Conservation (phyloP, 306 rosid species). For the Gastrolobium bilobum region DNA sequence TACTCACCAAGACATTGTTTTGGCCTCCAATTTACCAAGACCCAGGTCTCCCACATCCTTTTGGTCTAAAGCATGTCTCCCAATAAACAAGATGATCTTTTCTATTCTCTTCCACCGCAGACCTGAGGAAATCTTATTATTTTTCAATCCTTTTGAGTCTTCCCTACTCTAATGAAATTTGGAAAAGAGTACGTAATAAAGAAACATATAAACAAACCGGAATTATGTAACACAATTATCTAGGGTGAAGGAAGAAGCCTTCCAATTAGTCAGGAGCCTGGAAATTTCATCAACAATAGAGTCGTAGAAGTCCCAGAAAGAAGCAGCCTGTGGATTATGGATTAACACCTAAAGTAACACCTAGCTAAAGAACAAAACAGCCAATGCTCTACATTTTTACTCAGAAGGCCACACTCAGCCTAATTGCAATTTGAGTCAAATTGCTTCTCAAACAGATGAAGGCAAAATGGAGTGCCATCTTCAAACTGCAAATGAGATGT, state of each 20-base stretch:
- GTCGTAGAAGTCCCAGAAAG: not conserved
- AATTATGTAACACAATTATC: slow-evolving; percentile 33
- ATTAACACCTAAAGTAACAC: not conserved
- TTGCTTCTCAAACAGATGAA: not conserved
- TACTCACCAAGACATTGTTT: not conserved
- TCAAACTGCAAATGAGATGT: not conserved
- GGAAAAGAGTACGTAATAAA: not conserved
- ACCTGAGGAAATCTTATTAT: not conserved
- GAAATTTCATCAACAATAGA: not conserved
- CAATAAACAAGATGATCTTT: not conserved
- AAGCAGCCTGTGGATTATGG: not conserved
- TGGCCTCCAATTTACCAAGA: not conserved
- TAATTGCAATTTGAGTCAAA: not conserved
- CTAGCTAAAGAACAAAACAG: not conserved
- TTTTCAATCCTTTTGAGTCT: slow-evolving; percentile 22
- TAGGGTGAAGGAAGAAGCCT: slow-evolving; percentile 20
- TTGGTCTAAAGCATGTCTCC: not conserved
- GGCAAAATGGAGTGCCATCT: not conserved
- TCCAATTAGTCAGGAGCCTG: slow-evolving; percentile 13
- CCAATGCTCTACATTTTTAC: not conserved
- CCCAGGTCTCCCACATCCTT: not conserved
- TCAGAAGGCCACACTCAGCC: not conserved
- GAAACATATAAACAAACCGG: not conserved
- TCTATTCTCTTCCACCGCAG: not conserved
- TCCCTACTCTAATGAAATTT: not conserved